Evolutionary conservation across 176 grass and related monocot genomes (phyloP).

Genomic region (Triticum turgidum): DNA sequence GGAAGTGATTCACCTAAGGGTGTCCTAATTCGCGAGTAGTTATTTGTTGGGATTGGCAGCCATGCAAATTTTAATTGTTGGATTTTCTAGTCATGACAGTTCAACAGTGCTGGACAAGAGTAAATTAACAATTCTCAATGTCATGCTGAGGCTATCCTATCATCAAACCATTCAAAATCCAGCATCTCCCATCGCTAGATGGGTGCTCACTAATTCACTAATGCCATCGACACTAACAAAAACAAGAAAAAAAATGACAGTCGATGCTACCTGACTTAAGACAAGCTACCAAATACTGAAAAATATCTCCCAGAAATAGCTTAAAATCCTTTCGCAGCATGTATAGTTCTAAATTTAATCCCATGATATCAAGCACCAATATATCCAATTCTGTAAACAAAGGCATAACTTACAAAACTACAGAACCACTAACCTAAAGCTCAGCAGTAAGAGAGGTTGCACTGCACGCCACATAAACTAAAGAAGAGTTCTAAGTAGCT

Average conservation of each 20-base stretch:
- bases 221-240: background rate
- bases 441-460: background rate
- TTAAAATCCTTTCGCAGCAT: background rate
- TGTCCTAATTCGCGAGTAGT: background rate
- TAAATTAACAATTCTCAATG: background rate
- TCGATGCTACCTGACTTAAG: background rate
- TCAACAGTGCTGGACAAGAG: background rate
- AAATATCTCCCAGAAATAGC: background rate
- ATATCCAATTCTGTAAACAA: background rate
- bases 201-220: background rate
- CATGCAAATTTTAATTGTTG: background rate
- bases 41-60: background rate
- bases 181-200: background rate
- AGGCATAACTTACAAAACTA: background rate
- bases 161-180: background rate
- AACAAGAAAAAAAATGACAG: background rate
- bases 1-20: constrained; percentile 7
- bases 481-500: background rate
- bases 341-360: background rate
- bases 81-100: background rate
- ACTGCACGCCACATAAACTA: background rate
- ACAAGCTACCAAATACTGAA: background rate
- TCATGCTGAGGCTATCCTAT: background rate
- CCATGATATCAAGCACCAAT: background rate
- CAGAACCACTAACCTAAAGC: background rate